phyloP scores from a whole-genome alignment of 2,329 filamentous ascomycete species.

The Epichloe scottii region DNA sequence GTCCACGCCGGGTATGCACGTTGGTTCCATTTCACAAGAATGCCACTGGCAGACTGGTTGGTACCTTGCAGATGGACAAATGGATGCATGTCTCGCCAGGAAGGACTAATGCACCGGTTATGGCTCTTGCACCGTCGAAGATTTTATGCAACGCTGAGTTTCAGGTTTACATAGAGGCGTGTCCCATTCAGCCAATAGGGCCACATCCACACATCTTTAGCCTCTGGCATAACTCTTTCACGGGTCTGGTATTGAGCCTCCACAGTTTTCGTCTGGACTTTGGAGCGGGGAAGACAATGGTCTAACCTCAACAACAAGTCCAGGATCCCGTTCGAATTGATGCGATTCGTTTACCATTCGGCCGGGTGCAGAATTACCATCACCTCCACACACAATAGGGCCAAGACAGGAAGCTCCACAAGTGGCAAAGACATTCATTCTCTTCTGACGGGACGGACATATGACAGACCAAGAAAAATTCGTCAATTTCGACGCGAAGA shows the following conservation, averaged over 20 bases:
- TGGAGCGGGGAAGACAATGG: background rate
- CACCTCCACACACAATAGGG: background rate
- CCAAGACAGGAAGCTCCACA: background rate
- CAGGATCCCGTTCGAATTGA: background rate
- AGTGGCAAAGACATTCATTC: background rate
- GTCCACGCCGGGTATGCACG: too few species aligned
- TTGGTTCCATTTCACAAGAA: too few species aligned
- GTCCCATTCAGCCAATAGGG: conserved; percentile 16
- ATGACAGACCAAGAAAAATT: too few species aligned
- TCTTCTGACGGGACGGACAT: background rate
- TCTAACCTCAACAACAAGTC: background rate
- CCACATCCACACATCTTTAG: conserved; percentile 10
- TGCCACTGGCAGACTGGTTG: too few species aligned
- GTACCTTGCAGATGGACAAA: too few species aligned
- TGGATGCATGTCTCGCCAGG: too few species aligned
- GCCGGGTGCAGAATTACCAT: background rate
- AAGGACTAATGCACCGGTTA: too few species aligned
- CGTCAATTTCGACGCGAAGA: background rate
- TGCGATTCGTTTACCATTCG: background rate
- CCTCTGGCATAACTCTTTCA: background rate
- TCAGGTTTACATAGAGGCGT: conserved; percentile 17
- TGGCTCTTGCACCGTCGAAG: background rate
- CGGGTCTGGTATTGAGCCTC: background rate
- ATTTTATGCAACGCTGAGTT: conserved; percentile 24
- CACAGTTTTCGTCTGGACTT: background rate